Evolutionary conservation across 306 rosid genomes (phyloP).

Genomic region (Coriaria nepalensis): DNA sequence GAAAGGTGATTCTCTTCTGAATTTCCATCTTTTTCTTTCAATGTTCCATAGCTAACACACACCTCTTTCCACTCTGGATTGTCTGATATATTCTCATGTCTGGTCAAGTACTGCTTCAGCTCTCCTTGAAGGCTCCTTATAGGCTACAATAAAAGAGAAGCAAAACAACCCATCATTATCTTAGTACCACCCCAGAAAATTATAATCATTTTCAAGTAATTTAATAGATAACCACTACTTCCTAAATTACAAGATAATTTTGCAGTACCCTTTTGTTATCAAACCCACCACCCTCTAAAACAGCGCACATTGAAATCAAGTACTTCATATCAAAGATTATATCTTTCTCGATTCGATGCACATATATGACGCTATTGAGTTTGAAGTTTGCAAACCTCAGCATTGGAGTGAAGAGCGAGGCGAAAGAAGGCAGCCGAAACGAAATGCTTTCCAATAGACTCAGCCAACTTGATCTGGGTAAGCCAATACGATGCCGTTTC

Average conservation of each 20-base stretch:
- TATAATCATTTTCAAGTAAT: too few relatives aligned
- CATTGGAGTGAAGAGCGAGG: conserved; percentile 15
- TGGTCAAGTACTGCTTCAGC: conserved; percentile 15
- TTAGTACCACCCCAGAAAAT: too few relatives aligned
- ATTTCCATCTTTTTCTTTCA: background rate
- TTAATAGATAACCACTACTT: too few relatives aligned
- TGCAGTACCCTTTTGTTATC: too few relatives aligned
- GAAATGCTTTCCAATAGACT: conserved; percentile 20
- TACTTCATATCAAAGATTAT: too few relatives aligned
- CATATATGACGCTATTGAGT: too few relatives aligned
- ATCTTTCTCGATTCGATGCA: too few relatives aligned
- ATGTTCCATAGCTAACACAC: conserved; percentile 12
- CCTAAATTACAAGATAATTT: too few relatives aligned
- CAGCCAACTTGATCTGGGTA: conserved; percentile 19
- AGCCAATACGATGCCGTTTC: conserved; percentile 21
- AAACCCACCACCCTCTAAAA: too few relatives aligned
- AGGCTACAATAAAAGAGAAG: conserved; percentile 8
- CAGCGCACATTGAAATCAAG: too few relatives aligned
- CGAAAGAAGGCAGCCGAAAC: conserved; percentile 23
- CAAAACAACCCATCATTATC: background rate
- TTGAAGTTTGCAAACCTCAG: conserved; percentile 9
- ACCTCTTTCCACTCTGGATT: conserved; percentile 14
- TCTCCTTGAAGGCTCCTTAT: conserved; percentile 15
- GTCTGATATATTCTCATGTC: conserved; percentile 14
- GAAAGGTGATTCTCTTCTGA: background rate